Conservation (phyloP, 441 rosid genomes). For the Bocquillonia castaneifolia region DNA sequence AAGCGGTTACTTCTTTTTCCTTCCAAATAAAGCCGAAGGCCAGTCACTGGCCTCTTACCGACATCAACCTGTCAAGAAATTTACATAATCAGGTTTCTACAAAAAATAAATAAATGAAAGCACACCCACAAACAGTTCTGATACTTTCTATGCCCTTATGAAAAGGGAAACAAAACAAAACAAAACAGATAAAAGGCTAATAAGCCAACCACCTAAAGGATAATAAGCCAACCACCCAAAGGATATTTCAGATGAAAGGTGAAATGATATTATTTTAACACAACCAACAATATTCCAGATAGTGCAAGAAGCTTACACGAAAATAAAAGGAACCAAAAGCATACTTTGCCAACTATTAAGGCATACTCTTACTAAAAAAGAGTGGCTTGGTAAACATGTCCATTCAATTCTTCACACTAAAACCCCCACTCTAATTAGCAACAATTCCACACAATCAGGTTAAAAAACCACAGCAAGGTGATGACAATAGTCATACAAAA, state of each 20-base stretch:
- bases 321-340: neutral
- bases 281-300: neutral
- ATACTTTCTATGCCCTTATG: neutral
- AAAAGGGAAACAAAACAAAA: too few relatives aligned
- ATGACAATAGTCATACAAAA: too few relatives aligned
- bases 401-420: neutral
- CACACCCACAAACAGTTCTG: neutral
- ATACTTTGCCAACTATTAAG: neutral
- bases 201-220: too few relatives aligned
- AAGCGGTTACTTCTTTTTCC: conserved; percentile 82
- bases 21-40: conserved; percentile 86
- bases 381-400: neutral
- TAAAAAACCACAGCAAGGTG: too few relatives aligned
- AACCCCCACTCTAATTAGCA: too few relatives aligned
- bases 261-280: too few relatives aligned
- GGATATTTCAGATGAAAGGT: too few relatives aligned
- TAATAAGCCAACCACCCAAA: too few relatives aligned
- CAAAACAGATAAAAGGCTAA: too few relatives aligned
- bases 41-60: conserved; percentile 93
- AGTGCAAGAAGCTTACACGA: neutral
- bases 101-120: neutral
- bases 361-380: neutral
- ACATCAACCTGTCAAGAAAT: conserved; percentile 69
- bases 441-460: too few relatives aligned
- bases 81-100: conserved; percentile 15